Evolutionary conservation across 768 basidiomycete genomes (phyloP), one percentile per base, ranked within the genome.

Genomic region (Tulasnella calospora): DNA sequence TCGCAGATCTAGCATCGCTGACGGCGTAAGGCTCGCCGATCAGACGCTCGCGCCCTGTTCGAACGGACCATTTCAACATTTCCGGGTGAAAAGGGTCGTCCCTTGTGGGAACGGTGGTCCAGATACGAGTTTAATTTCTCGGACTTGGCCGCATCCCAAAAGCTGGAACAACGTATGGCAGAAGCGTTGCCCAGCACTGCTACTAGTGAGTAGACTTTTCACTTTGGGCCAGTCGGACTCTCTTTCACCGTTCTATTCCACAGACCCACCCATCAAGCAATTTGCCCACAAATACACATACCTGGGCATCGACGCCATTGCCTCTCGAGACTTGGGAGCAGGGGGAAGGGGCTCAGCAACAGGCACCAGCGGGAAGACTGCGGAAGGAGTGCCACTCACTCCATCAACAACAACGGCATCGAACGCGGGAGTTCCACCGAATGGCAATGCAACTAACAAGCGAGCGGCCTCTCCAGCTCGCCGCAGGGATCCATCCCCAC

Each of bases 31-130:
- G 2, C 33, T 40, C n/a, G 23, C 47, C 41, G 41, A 44, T 7
- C 80, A 99, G 98, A 99, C 85, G 98, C 97, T 0, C 90, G 97
- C 77, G 97, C 97, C 0, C 86, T 99, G 36, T 99, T 99, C 83
- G 97, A 99, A 83, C 90, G 94, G 36, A 91, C 94, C 9, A 92
- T 97, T 35, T 84, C 88, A 21, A 92, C 89, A 5, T 95, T 98
- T 83, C 85, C 92, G 0, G 86, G 93, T 10, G 93, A 94, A 69
- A 89, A 90, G 57, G 94, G 94, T 21, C 88, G 93, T 46, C 91
- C 93, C 0, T 87, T 99, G 23, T 99, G 96, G 96, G 95, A 98
- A 82, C 90, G 94, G 67, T 99, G 96, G 98, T 92, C 95, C 5
- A 88, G 92, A 77, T 97, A 97, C 85, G 95, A 98, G 84, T 98